Base-by-base conservation (phyloP, 768 basidiomycete species). In the Mycena belliarum region DNA sequence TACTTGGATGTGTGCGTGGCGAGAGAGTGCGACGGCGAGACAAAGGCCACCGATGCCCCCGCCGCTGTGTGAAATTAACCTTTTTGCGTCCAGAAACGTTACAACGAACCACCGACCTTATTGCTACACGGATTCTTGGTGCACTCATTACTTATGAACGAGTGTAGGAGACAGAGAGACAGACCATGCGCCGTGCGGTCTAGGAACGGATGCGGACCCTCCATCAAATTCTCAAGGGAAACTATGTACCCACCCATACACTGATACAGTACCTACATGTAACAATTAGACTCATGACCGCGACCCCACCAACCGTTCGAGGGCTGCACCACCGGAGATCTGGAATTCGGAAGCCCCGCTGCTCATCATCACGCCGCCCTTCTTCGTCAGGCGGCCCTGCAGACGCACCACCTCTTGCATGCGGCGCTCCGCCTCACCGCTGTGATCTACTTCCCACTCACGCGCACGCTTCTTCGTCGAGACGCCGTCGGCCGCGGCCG, bases 371-470 rank as follows among this genome's bases (percentile, higher is more conserved):
- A 82, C 76, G 21, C 95, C 95, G 26, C 84, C 84, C 71, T 87
- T 87, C 79, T 89, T 95, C 53, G 85, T 83, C 55, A 90, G 73
- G 49, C 91, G 81, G 10, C 95, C 95, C 68, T 93, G 92, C 14
- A 82, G 79, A 42, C 95, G 83, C 28, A 96, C 94, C 41, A 88
- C 83, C 52, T 83, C 83, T 66, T 88, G 85, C 95, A 98, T 98
- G 29, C 94, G 83, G 69, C 77, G 79, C 73, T 93, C 93, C 14
- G 88, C 83, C 29, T 84, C 86, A 35, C 73, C 75, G 58, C 75
- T 79, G 68, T 72, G 75, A 55, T 73, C 75, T 57, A 75, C 66
- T 41, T 77, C 75, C 75, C 78, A 72, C 63, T 77, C 70, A 60
- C 68, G 65, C 48, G 61, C 60, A 53, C 69, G 65, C 46, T 70